These are phyloP conservation scores for Amanita rimosa DNA, from an alignment of 768 basidiomycete species.

Conservation along the genomic window DNA sequence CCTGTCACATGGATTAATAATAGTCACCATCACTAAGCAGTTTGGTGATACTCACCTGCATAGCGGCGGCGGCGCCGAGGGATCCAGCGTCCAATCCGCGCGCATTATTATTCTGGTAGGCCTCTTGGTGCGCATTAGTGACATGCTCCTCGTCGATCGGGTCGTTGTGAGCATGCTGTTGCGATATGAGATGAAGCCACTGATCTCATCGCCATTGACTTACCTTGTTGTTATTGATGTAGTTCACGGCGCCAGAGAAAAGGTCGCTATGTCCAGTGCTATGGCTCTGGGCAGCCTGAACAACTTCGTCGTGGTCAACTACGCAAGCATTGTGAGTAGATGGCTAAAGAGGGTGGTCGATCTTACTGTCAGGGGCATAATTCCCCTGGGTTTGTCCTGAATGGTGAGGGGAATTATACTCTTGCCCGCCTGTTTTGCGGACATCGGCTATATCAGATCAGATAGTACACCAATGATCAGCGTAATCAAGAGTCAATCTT, in stretches of 20 bases:
- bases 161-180: conserved; percentile 38
- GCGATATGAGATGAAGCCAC: not conserved
- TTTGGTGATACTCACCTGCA: conserved; percentile 36
- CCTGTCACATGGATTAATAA: conserved; percentile 21
- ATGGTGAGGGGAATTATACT: not conserved
- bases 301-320: conserved; percentile 60
- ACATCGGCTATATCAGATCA: not conserved
- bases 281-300: conserved; percentile 40
- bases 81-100: conserved; percentile 44
- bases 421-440: not conserved
- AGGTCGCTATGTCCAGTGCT: conserved; percentile 47
- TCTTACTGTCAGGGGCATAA: conserved; percentile 20
- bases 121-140: conserved; percentile 46
- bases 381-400: conserved; percentile 15
- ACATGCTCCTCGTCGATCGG: conserved; percentile 62
- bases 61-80: conserved; percentile 69
- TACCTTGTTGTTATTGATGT: conserved; percentile 43
- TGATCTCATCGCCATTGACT: conserved; percentile 3
- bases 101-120: conserved; percentile 43
- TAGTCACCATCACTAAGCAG: not conserved
- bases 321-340: not conserved
- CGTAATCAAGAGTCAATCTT: conserved; percentile 7
- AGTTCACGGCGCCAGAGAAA: conserved; percentile 43
- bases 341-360: not conserved
- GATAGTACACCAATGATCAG: not conserved